phyloP scores from a whole-genome alignment of 1,284 basidiomycete genomes.

The Malassezia yamatoensis region DNA sequence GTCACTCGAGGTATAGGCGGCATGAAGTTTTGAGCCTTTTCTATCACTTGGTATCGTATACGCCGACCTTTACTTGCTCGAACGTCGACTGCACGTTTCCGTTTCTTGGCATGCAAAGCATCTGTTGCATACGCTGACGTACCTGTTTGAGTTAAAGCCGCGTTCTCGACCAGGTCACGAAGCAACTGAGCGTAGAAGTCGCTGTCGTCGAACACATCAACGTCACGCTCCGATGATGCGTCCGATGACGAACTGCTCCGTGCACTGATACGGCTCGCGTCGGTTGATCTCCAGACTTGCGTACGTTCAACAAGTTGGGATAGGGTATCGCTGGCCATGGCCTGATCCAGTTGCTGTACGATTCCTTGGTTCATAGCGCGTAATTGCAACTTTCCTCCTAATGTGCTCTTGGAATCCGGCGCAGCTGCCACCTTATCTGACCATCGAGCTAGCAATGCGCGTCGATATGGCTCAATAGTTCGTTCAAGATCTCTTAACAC shows the following conservation, averaged over 20 bases:
- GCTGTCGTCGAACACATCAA: constrained; percentile 42
- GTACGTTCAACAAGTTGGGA: constrained; percentile 34
- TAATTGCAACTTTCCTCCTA: constrained; percentile 18
- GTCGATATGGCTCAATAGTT: constrained; percentile 14
- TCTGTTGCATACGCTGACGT: constrained; percentile 18
- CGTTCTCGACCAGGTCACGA: constrained; percentile 42
- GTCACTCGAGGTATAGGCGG: constrained; percentile 31
- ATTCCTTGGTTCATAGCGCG: constrained; percentile 36
- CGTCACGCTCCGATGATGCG: constrained; percentile 10
- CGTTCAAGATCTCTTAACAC: constrained; percentile 22
- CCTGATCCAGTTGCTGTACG: constrained; percentile 28
- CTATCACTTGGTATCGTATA: constrained; percentile 41
- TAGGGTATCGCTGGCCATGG: constrained; percentile 31
- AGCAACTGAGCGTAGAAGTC: constrained; percentile 43
- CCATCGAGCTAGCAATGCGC: constrained; percentile 29
- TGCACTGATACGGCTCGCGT: constrained; percentile 8
- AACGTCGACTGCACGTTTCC: constrained; percentile 32
- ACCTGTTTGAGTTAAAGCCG: constrained; percentile 10
- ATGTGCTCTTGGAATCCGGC: constrained; percentile 14
- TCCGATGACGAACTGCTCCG: neutral
- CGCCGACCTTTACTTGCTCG: constrained; percentile 40
- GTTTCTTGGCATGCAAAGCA: constrained; percentile 20
- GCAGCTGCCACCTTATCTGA: constrained; percentile 27
- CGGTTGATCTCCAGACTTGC: constrained; percentile 25
- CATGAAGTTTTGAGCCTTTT: constrained; percentile 46